Conservation (phyloP, 768 basidiomycete species). For the Amanita thiersii region DNA sequence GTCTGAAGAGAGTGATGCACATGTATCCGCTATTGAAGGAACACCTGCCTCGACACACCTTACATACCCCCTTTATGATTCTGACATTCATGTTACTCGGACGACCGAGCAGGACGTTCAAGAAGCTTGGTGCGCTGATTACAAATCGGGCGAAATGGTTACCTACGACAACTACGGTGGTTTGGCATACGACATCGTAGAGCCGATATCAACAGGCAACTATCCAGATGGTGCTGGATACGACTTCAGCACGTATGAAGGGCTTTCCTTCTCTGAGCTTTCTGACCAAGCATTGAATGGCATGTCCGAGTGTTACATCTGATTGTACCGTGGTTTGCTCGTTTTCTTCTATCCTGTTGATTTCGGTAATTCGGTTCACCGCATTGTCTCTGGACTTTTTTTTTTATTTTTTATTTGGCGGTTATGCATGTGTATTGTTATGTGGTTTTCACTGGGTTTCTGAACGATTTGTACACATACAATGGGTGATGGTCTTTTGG, state of each 20-base stretch:
- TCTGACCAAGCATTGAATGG: slow-evolving; percentile 2
- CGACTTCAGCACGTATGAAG: slow-evolving; percentile 2
- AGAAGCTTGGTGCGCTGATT: slow-evolving; percentile 5
- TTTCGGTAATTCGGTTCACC: background rate
- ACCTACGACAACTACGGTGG: slow-evolving; percentile 1
- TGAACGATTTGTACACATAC: no score
- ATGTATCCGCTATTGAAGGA: background rate
- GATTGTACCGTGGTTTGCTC: background rate
- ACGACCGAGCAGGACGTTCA: background rate
- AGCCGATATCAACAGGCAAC: slow-evolving; percentile 2
- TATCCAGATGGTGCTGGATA: slow-evolving; percentile 3
- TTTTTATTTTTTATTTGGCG: no score
- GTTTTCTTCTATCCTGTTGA: background rate
- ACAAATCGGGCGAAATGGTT: background rate
- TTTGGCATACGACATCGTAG: slow-evolving; percentile 2
- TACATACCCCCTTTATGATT: slow-evolving; percentile 4
- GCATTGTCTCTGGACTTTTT: slow-evolving; percentile 5
- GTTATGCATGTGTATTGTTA: no score
- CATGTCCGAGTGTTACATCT: slow-evolving; percentile 7
- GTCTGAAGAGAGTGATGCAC: slow-evolving; percentile 4
- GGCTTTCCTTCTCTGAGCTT: slow-evolving; percentile 5
- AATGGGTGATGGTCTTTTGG: no score
- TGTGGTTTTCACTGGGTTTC: no score
- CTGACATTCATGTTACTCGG: background rate
- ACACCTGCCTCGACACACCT: background rate